phyloP scores from a whole-genome alignment of 1,284 basidiomycete genomes.

The Naganishia cerealis region DNA sequence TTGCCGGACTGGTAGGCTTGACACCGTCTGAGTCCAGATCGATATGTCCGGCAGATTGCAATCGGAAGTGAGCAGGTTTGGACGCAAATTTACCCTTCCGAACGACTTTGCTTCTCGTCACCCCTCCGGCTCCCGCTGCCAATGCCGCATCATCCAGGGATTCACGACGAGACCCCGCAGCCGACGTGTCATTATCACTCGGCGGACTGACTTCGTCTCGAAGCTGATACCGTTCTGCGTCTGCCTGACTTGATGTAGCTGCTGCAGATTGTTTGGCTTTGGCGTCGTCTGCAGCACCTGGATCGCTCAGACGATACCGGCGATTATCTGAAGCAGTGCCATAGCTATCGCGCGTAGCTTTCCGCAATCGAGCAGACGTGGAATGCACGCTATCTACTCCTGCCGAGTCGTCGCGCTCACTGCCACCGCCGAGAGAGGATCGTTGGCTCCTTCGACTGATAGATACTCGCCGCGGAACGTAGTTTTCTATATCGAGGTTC shows the following conservation, averaged over 20 bases:
- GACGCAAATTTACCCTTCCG: constrained; percentile 22
- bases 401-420: constrained; percentile 6
- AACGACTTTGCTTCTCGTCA: constrained; percentile 15
- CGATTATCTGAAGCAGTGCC: neutral
- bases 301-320: constrained; percentile 29
- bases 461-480: constrained; percentile 27
- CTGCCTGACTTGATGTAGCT: neutral
- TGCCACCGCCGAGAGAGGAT: constrained; percentile 3
- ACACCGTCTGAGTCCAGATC: neutral
- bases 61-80: constrained; percentile 16
- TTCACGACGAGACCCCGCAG: neutral
- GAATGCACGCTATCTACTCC: constrained; percentile 1
- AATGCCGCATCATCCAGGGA: constrained; percentile 6
- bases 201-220: constrained; percentile 2
- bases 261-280: neutral
- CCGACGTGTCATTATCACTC: neutral
- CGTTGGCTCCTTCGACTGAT: constrained; percentile 22
- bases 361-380: constrained; percentile 11
- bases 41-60: constrained; percentile 26
- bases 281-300: constrained; percentile 6
- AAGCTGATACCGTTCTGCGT: constrained; percentile 11
- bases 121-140: neutral
- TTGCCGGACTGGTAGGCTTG: neutral
- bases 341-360: constrained; percentile 24
- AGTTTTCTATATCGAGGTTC: constrained; percentile 24